Evolutionary conservation across 1,284 basidiomycete species (phyloP), one percentile per base, ranked within the genome.

Genomic region (Cryptococcus sp.): DNA sequence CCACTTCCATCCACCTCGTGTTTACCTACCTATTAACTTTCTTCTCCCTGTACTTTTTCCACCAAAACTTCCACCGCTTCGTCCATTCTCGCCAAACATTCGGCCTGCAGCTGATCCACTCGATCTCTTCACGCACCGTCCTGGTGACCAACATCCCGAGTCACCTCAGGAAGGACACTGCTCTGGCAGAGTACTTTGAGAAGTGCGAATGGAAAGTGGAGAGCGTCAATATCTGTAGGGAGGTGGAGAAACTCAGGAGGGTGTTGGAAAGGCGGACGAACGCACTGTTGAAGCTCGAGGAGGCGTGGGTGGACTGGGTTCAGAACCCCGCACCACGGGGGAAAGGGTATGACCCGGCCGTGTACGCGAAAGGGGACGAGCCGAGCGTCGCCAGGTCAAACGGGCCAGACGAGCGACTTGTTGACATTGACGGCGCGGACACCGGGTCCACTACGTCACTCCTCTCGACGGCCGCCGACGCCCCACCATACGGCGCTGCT

Each of bases 11-110:
- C 15, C 94, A 98, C 72, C 84, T 98, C 52, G 72, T 91, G 56
- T 95, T 96, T 80, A 92, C 93, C 2, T 97, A 95, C 77, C 79
- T 94, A 49, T 95, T 98, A 81, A 93, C 93, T 1, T 70, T 86
- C 47, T 83, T 97, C 51, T 84, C 91, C 0, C 83, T 98, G 60
- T 85, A 85, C 56, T 89, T 89, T 77, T 85, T 96, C 52, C 87
- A 91, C 80, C 84, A 85, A 64, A 95, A 94, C 73, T 98, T 94
- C 73, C 82, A 85, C 46, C 85, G 87, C 20, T 98, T 95, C 78
- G 84, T 98, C 54, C 87, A 87, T n/a, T 85, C 90, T 2, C 85
- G 95, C 1, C 95, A 98, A 71, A 83, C 95, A 8, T 97, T 93
- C 77, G 90, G 90, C 0, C 82, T 98, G 40, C 91, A 96, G 72